Evolutionary conservation across 768 basidiomycete species (phyloP).

Genomic region (Lactifluus rugatus): DNA sequence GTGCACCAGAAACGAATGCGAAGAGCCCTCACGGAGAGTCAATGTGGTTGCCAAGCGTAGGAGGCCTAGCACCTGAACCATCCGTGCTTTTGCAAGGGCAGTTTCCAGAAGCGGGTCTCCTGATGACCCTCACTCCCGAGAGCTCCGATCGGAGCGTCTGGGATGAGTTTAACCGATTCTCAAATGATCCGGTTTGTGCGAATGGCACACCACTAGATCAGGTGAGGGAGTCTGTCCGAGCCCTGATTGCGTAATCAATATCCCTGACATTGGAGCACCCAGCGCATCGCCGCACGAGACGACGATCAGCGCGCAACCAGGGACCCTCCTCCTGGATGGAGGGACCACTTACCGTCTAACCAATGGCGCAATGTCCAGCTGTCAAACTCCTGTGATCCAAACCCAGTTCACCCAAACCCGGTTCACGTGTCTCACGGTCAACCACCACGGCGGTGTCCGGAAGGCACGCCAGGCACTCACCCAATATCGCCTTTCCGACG

Average conservation of each 20-base stretch:
- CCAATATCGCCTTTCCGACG: not conserved
- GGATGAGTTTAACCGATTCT: not conserved
- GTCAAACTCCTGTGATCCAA: too few species aligned
- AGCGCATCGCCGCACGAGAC: not conserved
- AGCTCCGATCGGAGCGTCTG: not conserved
- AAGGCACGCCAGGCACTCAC: not conserved
- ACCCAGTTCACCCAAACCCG: too few species aligned
- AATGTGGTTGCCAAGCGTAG: not conserved
- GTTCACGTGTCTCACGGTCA: not conserved
- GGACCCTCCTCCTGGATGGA: not conserved
- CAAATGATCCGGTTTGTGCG: not conserved
- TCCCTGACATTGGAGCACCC: not conserved
- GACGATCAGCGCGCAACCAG: not conserved
- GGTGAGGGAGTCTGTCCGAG: not conserved
- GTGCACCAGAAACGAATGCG: not conserved
- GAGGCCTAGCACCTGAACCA: not conserved
- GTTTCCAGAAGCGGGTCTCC: not conserved
- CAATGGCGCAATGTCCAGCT: not conserved
- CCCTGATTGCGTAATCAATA: too few species aligned
- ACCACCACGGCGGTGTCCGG: not conserved
- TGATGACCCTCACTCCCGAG: not conserved
- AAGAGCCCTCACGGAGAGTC: not conserved
- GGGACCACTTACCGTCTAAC: not conserved
- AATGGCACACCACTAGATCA: not conserved
- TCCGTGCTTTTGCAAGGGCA: not conserved